Conservation (phyloP, 768 basidiomycete species). For the Leccinum variicolor region DNA sequence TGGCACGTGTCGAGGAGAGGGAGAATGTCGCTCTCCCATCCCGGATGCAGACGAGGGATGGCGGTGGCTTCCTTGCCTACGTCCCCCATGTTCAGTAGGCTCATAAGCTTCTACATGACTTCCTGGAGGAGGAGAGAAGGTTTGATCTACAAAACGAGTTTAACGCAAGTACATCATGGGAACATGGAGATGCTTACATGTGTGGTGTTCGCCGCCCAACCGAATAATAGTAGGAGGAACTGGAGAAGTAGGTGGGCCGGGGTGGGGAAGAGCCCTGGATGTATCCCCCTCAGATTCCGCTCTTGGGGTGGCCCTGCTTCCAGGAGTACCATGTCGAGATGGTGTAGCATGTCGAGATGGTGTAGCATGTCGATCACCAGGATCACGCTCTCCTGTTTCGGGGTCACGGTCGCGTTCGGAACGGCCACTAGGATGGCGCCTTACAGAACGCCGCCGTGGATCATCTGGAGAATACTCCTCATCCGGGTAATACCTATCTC, state of each 20-base stretch:
- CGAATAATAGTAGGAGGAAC: conserved; percentile 29
- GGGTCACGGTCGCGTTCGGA: background rate
- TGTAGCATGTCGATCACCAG: conserved; percentile 9
- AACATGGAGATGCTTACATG: conserved; percentile 14
- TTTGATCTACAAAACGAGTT: conserved; percentile 16
- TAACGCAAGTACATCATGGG: background rate
- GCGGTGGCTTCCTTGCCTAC: background rate
- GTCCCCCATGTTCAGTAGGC: conserved; percentile 4
- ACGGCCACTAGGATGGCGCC: conserved; percentile 16
- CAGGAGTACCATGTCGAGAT: background rate
- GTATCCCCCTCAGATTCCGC: conserved; percentile 11
- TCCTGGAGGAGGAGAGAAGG: conserved; percentile 9
- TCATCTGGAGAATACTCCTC: conserved; percentile 11
- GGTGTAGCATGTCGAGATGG: conserved; percentile 8
- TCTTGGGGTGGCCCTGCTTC: conserved; percentile 4
- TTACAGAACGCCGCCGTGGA: background rate
- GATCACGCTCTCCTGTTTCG: conserved; percentile 11
- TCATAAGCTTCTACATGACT: background rate
- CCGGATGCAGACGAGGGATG: background rate
- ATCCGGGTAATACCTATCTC: background rate
- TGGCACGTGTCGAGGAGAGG: background rate
- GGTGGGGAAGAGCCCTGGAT: background rate
- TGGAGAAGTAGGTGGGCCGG: conserved; percentile 18
- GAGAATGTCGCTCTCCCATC: background rate
- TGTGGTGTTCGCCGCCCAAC: conserved; percentile 16